Base-by-base conservation (phyloP, 2,329 filamentous ascomycete species). In the Cadophora sp. region DNA sequence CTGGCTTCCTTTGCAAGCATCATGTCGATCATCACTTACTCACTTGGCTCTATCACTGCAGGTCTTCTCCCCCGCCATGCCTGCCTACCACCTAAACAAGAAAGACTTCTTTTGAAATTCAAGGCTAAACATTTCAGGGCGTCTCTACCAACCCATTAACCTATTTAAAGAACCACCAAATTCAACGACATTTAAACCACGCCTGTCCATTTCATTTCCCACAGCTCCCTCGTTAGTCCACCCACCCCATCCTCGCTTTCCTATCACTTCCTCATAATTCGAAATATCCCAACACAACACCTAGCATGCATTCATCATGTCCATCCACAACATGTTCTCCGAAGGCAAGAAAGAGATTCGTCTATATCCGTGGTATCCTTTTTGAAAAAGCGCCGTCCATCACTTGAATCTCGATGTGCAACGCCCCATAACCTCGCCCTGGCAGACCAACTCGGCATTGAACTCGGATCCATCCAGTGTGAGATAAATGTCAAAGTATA, bases 381-480 rank as follows among this genome's bases (percentile, higher is more conserved):
- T 62, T n/a, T 60, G 51, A 22, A 55, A 62, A 64, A 59, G 11
- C 43, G 30, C 27, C 27, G 65, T 72, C 27, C 27, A 66, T 72
- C 69, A 90, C 80, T 87, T 84, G 85, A 98, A 98, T 78, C 94
- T 88, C 67, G 95, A 92, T 71, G 94, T 91, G 87, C 95, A 98
- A 71, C 95, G 90, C 72, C 96, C 96, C 96, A 98, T 99, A 72
- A 99, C 94, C 80, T 98, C 96, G 76, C 96, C 96, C 80, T 99
- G 96, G 82, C 96, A 99, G n/a, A 98, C 95, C 47, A 99, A 84
- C 83, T 98, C 96, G 62, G 96, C 96, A 74, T 96, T 98, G 84
- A 99, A 98, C 79, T 99, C 96, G 62, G 93, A 97, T 24, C 96
- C 96, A 76, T 99, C 96, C 18, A 99, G 89, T 0, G 96, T 98